Conservation (phyloP, 768 basidiomycete genomes). For the Thelephora ganbajun region DNA sequence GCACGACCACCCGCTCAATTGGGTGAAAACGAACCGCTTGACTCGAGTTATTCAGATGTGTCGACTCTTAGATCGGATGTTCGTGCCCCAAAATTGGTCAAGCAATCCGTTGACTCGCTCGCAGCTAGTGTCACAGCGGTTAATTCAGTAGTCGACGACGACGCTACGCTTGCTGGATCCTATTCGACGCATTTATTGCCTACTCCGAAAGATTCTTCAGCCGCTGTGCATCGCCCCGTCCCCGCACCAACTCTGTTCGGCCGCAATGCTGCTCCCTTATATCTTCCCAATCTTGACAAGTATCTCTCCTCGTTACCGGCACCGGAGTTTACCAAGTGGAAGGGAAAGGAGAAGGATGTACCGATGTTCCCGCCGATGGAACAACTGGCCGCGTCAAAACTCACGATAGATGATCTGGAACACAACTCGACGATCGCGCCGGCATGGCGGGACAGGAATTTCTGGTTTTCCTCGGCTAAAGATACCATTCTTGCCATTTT, state of each 20-base stretch:
- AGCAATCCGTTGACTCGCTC: too few relatives aligned
- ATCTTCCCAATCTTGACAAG: conserved; percentile 47
- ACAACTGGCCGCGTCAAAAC: conserved; percentile 30
- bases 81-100: too few relatives aligned
- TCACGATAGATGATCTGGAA: conserved; percentile 46
- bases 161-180: not conserved
- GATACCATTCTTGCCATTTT: conserved; percentile 38
- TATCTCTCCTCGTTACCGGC: conserved; percentile 35
- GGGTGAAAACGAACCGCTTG: too few relatives aligned
- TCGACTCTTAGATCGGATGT: too few relatives aligned
- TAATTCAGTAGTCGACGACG: not conserved
- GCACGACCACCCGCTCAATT: too few relatives aligned
- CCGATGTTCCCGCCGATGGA: conserved; percentile 56
- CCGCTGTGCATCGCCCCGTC: conserved; percentile 27
- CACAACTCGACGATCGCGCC: conserved; percentile 33
- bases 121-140: not conserved
- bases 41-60: too few relatives aligned
- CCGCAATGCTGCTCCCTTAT: conserved; percentile 41
- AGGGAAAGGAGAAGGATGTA: conserved; percentile 11
- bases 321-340: conserved; percentile 24
- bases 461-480: conserved; percentile 31
- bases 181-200: not conserved
- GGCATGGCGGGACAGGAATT: conserved; percentile 40
- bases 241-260: conserved; percentile 45
- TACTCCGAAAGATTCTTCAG: too few relatives aligned